Base-by-base conservation (phyloP, 179 eudicot genomes). In the Beta macrorhiza region DNA sequence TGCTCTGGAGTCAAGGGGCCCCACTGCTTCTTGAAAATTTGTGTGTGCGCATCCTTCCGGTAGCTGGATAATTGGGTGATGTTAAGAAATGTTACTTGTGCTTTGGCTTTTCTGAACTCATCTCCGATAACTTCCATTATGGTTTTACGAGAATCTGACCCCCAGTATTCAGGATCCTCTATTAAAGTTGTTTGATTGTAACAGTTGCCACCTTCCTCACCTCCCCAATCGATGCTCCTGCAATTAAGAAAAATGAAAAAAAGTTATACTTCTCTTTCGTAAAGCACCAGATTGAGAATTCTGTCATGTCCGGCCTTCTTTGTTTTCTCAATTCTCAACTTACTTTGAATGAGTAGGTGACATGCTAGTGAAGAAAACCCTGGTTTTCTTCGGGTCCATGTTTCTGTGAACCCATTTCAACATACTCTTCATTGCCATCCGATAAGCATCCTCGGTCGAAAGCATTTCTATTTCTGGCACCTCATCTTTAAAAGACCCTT, bases 1-100 rank as follows among this genome's bases (percentile, higher is more conserved):
- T 93, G 94, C 85, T 91, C 89, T 0, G 92, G 89, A 0, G 96
- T 91, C 79, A 91, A 53, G 0, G 91, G 91, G 29, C 79, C 78
- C 97, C 96, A 93, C 37, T 91, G 97, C 85, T 93, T 87, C 91
- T 94, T 94, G 94, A 91, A 90, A 57, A 94, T 94, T 9, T 93
- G 90, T 0, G 98, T 92, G 86, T 92, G 97, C 11, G 97, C 97
- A 63, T 94, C 98, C 69, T 87, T 94, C 6, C 98, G 79, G 63
- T 90, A 90, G 65, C 86, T 86, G 6, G 98, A 91, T 68, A 94
- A 85, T 65, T 90, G 95, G 0, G 95, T 92, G 75, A 94, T 94
- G 87, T 94, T 94, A 53, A 94, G 88, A 20, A 94, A 88, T 47
- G 93, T 80, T 42, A 92, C 81, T 20, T 95, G 93, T 47, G 89